Evolutionary conservation across 2,329 filamentous ascomycete genomes (phyloP), one percentile per base, ranked within the genome.

Genomic region (Trichoderma harzianum): DNA sequence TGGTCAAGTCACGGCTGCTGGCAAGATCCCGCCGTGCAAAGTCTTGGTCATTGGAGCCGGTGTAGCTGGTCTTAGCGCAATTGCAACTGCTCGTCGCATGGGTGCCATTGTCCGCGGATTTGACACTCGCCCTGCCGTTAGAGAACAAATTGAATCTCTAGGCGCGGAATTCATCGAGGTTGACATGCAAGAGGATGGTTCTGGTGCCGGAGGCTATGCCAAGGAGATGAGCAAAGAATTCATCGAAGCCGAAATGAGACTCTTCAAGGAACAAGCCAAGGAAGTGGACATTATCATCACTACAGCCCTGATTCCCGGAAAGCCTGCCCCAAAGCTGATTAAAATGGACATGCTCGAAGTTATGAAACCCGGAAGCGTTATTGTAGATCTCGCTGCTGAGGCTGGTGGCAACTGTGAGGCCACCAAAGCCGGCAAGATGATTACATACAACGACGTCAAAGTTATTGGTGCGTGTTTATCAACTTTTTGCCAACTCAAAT

Each of bases 221-320:
- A 97, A 97, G 78, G 93, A 95, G 78, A 97, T 97, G 94, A 96
- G 93, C 69, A 94, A 95, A 78, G 94, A 95, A 75, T 97, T 97
- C 78, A 94, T 96, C 79, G 93, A 94, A 73, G 94, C 94, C 7
- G 93, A 97, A 80, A 97, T 97, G 93, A 95, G 93, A 80, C 86
- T 97, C 0, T 97, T 97, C 82, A 90, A 93, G 79, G 92, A 96
- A 76, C 94, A 97, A 80, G 93, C 92, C 73, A 88, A 89, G 72
- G 94, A 97, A 51, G 93, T 97, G 66, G 94, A 97, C 80, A 97
- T 97, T 74, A 92, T 97, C 73, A 92, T 97, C 78, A 97, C 94
- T 1, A 97, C 94, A 1, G 94, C 94, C n/a, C 82, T 97, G 76
- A 97, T 97, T 73, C 94, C 94, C 0, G 94, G 94, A 71, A 92